A percentile compares a stretch with the other conserved stretches of the same genome.
phyloP scores from a whole-genome alignment of 345 rosid genomes.

The Euphorbia peplus region DNA sequence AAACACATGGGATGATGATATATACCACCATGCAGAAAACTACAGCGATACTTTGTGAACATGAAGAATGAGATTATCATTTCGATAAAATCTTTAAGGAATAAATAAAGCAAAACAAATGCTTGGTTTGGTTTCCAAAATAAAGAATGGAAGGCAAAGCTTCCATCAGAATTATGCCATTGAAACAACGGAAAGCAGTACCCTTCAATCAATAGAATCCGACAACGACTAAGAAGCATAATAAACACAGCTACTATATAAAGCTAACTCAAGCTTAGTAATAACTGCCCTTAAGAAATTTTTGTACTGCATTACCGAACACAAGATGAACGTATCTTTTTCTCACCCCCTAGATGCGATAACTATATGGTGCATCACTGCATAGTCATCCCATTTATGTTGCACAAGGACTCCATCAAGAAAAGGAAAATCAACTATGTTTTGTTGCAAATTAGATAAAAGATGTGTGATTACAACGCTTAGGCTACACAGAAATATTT shows the following conservation, averaged over 20 bases:
- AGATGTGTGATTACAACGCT: not conserved
- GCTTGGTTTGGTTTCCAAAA: not conserved
- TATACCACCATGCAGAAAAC: not conserved
- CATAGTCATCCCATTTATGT: too few relatives aligned
- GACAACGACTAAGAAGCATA: not conserved
- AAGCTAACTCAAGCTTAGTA: not conserved
- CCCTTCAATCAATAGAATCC: not conserved
- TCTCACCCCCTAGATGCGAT: not conserved
- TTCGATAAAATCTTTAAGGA: not conserved
- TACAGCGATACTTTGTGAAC: not conserved
- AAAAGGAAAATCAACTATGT: not conserved
- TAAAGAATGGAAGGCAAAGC: not conserved
- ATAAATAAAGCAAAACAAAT: not conserved
- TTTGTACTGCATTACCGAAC: not conserved
- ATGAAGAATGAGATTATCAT: not conserved
- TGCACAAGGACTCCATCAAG: not conserved
- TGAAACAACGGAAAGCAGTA: not conserved
- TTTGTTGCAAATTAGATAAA: not conserved
- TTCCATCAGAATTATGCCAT: constrained; percentile 1
- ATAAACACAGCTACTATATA: not conserved
- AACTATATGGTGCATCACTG: not conserved
- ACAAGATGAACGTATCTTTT: not conserved
- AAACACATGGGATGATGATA: not conserved
- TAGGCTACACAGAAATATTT: not conserved
- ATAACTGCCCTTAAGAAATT: not conserved